phyloP scores from a whole-genome alignment of 1,139 yeast genomes.

The Pneumocystis canis region DNA sequence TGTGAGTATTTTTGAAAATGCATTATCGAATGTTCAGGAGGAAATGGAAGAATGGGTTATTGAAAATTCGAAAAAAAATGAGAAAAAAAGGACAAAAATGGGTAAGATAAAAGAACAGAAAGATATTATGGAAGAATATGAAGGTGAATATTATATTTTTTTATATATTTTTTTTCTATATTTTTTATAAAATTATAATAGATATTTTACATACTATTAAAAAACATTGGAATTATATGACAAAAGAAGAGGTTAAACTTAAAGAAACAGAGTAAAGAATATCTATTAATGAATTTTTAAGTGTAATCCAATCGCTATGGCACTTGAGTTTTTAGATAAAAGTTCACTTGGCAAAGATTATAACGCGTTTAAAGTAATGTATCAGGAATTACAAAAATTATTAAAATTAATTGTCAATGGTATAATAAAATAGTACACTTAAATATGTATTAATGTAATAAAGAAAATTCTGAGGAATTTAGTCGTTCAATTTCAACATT shows the following conservation, averaged over 20 bases:
- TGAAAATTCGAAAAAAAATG: background rate
- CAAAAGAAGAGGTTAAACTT: background rate
- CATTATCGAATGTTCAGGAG: background rate
- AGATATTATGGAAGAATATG: background rate
- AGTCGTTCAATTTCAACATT: constrained; percentile 71
- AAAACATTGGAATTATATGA: background rate
- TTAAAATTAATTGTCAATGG: constrained; percentile 50
- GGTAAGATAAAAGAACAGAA: background rate
- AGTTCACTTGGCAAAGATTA: constrained; percentile 82
- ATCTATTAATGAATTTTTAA: background rate
- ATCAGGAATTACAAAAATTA: constrained; percentile 41
- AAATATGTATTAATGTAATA: background rate
- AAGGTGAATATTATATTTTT: background rate
- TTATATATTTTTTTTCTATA: background rate
- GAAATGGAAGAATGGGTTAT: background rate
- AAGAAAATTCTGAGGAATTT: constrained; percentile 62
- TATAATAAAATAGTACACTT: background rate
- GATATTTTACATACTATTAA: background rate
- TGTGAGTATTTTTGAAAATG: background rate
- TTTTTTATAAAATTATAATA: background rate
- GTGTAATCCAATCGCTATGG: constrained; percentile 71
- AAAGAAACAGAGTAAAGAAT: background rate
- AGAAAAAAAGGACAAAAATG: background rate
- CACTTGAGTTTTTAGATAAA: constrained; percentile 65
- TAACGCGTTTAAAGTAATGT: constrained; percentile 41